Conservation (phyloP, 129 eudicot genomes). For the Mikania micrantha region DNA sequence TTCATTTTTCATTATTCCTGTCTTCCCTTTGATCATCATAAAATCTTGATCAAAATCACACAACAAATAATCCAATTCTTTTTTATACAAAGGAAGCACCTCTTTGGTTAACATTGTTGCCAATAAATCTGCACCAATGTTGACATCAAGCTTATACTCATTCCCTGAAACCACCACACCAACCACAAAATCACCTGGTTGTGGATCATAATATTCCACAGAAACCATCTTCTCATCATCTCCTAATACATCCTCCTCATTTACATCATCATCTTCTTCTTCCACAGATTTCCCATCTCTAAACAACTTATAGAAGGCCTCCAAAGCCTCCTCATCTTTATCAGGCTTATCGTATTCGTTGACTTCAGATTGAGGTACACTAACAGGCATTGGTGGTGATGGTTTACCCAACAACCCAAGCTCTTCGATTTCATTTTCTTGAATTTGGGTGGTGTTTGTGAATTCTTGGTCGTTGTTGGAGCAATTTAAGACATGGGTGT, state of each 20-base stretch:
- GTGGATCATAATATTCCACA: slow-evolving; percentile 94
- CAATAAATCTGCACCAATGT: slow-evolving; percentile 76
- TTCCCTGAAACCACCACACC: slow-evolving; percentile 95
- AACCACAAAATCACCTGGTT: slow-evolving; percentile 81
- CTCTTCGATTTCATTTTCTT: slow-evolving; percentile 52
- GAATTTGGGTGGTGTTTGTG: slow-evolving; percentile 27
- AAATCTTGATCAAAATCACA: slow-evolving; percentile 73
- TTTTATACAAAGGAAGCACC: slow-evolving; percentile 79
- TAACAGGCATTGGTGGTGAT: slow-evolving; percentile 41
- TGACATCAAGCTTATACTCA: slow-evolving; percentile 89
- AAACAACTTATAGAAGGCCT: slow-evolving; percentile 76
- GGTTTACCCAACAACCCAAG: slow-evolving; percentile 74
- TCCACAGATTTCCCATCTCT: slow-evolving; percentile 38
- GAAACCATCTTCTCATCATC: slow-evolving; percentile 36
- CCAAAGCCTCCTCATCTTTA: slow-evolving; percentile 67
- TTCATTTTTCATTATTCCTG: slow-evolving; percentile 59
- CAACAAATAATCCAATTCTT: slow-evolving; percentile 64
- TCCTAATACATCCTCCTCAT: slow-evolving; percentile 13
- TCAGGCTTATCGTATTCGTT: slow-evolving; percentile 31
- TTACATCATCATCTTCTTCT: slow-evolving; percentile 19
- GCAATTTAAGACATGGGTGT: slow-evolving; percentile 52
- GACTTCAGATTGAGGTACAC: slow-evolving; percentile 16
- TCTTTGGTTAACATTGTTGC: slow-evolving; percentile 93
- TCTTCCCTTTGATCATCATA: slow-evolving; percentile 61
- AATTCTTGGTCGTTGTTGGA: slow-evolving; percentile 46